Base-by-base conservation (phyloP, 1,284 basidiomycete species). In the Grifola frondosa region DNA sequence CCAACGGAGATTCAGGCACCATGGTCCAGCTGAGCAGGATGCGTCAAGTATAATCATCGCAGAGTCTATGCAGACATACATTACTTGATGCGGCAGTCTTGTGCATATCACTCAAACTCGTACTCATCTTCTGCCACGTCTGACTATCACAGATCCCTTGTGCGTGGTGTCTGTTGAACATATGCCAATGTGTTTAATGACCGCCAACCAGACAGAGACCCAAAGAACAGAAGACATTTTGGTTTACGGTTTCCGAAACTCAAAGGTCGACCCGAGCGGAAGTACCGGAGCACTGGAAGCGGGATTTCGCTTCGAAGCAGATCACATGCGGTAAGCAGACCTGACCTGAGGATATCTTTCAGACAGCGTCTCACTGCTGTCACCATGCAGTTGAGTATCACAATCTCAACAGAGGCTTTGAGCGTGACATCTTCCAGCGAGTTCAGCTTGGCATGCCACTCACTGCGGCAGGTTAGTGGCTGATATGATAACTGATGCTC, bases 371-470 rank as follows among this genome's bases (percentile, higher is more conserved):
- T 13, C 12, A 37, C 31, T 12, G 9, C 30, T 6, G 9, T 17
- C 8, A 29, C 32, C 10, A 19, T n/a, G 9, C 44, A 87, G 84
- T 84, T 42, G 79, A 84, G 59, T 82, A 85, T 49, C 56, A 65
- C 28, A 57, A 65, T 16, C 63, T 87, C 3, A 62, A 70, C 3
- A 65, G 73, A 8, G 65, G 67, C 7, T 74, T 54, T 3, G 68
- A 87, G 57, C 76, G 83, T 33, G 85, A 88, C 37, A 81, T 88
- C n/a, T 88, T 88, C 60, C 82, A 87, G 55, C 70, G 86, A 23
- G 85, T 88, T 6, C 86, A 88, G 54, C 62, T 88, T n/a, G 85
- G 85, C 28, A 78, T 87, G 68, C 69, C 77, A 12, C 67, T 88
- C 35, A 82, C 81, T 3, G 73, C 78, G 12, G 83, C 81, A 55